Evolutionary conservation across 306 rosid genomes (phyloP).

Genomic region (Parietaria judaica): DNA sequence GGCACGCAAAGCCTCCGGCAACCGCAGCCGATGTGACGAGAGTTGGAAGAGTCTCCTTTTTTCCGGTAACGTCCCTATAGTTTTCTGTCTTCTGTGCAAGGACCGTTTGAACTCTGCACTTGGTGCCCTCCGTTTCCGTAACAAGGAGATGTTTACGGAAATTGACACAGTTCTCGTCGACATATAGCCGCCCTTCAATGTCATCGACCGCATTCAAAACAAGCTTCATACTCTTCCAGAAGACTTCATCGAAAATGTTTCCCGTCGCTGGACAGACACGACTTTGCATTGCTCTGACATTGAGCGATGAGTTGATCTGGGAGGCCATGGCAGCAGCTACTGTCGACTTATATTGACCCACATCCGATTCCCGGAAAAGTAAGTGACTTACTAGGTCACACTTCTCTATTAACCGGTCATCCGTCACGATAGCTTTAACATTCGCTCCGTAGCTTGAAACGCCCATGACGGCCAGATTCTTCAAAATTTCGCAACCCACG

Average conservation of each 20-base stretch:
- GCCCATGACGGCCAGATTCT: constrained; percentile 90
- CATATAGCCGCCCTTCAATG: constrained; percentile 86
- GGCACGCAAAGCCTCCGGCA: too few species aligned
- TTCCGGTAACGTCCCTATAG: constrained; percentile 49
- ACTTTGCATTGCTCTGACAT: constrained; percentile 65
- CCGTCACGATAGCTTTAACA: constrained; percentile 53
- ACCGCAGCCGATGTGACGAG: too few species aligned
- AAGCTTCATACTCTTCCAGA: constrained; percentile 64
- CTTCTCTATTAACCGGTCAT: constrained; percentile 95
- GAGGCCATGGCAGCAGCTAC: constrained; percentile 83
- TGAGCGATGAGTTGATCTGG: constrained; percentile 49
- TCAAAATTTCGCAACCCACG: constrained; percentile 81
- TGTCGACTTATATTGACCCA: constrained; percentile 89
- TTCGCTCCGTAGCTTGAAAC: constrained; percentile 69
- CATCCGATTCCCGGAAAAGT: constrained; percentile 97
- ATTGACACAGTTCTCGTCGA: constrained; percentile 87
- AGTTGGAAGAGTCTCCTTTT: too few species aligned
- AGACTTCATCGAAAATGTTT: constrained; percentile 59
- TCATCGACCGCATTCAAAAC: constrained; percentile 85
- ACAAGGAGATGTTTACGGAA: constrained; percentile 96
- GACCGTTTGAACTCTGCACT: constrained; percentile 96
- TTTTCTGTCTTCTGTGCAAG: constrained; percentile 92
- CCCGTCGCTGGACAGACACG: constrained; percentile 77
- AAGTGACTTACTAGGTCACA: constrained; percentile 93
- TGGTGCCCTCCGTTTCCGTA: constrained; percentile 92